Conservation (phyloP, 2,329 filamentous ascomycete genomes). For the Knufia petricola region DNA sequence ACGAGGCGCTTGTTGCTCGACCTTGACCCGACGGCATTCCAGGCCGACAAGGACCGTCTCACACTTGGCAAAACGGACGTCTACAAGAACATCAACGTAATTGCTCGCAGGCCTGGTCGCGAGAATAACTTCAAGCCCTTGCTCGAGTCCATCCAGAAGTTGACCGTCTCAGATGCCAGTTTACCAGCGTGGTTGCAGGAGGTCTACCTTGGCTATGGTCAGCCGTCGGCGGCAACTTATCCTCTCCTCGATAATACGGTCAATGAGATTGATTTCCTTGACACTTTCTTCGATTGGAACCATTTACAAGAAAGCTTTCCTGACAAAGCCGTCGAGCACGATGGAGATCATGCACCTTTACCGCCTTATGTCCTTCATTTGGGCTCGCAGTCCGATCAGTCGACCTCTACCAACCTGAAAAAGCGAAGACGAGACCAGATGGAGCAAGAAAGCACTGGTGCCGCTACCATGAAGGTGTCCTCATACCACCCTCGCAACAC, state of each 20-base stretch:
- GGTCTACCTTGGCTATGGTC: constrained; percentile 94
- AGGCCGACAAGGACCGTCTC: constrained; percentile 59
- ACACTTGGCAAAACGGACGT: constrained; percentile 63
- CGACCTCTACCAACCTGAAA: constrained; percentile 53
- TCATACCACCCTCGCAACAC: constrained; percentile 84
- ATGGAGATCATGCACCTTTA: constrained; percentile 58
- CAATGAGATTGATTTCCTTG: constrained; percentile 74
- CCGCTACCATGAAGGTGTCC: constrained; percentile 60
- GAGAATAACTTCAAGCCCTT: constrained; percentile 98
- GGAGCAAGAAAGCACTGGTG: constrained; percentile 48
- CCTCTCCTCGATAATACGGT: constrained; percentile 70
- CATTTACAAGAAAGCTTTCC: constrained; percentile 84
- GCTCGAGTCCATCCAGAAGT: constrained; percentile 77
- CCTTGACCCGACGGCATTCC: constrained; percentile 69
- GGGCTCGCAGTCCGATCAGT: constrained; percentile 40
- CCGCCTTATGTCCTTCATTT: constrained; percentile 80
- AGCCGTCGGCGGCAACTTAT: constrained; percentile 79
- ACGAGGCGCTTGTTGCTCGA: constrained; percentile 66
- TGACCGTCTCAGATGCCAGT: constrained; percentile 75
- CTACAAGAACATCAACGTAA: constrained; percentile 75
- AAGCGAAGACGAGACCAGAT: constrained; percentile 73
- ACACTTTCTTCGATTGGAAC: constrained; percentile 93
- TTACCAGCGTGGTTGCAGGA: constrained; percentile 90
- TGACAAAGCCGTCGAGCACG: constrained; percentile 75
- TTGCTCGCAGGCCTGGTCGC: constrained; percentile 70